Percentiles rank a stretch among this genome's conserved stretches.
Conservation (phyloP, 371 early-diverging fungal species). For the Mucor irregularis region DNA sequence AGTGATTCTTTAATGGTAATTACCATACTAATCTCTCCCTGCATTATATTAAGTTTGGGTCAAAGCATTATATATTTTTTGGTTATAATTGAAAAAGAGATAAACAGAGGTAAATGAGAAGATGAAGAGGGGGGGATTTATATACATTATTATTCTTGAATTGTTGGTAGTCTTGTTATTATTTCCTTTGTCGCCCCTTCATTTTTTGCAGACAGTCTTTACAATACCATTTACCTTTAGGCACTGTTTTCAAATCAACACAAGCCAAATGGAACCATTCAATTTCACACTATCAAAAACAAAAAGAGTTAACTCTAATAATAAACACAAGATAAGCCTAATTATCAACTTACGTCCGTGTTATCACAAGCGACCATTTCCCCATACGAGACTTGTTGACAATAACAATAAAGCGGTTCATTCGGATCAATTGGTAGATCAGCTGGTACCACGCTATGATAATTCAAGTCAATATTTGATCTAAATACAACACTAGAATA, state of each 20-base stretch:
- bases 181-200: conserved; percentile 60
- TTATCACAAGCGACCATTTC: conserved; percentile 98
- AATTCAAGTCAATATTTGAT: neutral
- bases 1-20: no score
- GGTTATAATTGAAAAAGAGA: neutral
- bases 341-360: conserved; percentile 63
- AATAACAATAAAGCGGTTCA: conserved; percentile 95
- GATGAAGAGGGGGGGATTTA: neutral
- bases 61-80: no score
- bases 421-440: conserved; percentile 92
- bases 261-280: conserved; percentile 98
- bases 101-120: neutral
- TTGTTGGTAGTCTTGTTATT: no score
- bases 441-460: conserved; percentile 34
- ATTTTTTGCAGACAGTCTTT: conserved; percentile 65
- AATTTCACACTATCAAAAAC: conserved; percentile 70
- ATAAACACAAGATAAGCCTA: neutral
- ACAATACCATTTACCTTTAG: conserved; percentile 95
- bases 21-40: no score
- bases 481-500: neutral
- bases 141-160: no score
- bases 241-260: conserved; percentile 82
- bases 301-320: neutral
- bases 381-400: conserved; percentile 93
- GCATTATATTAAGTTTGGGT: no score